phyloP scores from a whole-genome alignment of 164 flowering plant genomes.

The Kingdonia uniflora region DNA sequence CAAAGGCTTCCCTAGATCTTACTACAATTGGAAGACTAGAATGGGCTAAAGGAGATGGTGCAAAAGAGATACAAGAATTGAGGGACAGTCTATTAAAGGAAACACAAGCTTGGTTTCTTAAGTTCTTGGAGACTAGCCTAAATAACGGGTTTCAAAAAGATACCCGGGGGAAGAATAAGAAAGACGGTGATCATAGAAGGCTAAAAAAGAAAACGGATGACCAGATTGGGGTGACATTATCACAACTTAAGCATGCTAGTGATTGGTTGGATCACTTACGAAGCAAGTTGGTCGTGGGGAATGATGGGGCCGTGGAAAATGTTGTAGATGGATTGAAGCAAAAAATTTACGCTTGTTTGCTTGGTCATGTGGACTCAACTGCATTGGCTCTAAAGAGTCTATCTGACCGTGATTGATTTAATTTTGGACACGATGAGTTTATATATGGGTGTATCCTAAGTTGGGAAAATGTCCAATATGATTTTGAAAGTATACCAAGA shows the following conservation, averaged over 20 bases:
- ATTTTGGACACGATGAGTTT: no score
- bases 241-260: conserved; percentile 75
- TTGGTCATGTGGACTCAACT: conserved; percentile 66
- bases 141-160: conserved; percentile 35
- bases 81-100: conserved; percentile 37
- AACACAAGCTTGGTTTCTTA: conserved; percentile 63
- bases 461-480: no score
- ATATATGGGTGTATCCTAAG: no score
- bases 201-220: conserved; percentile 30
- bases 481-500: no score
- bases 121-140: conserved; percentile 59
- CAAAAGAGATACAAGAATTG: conserved; percentile 42
- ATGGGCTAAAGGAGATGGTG: conserved; percentile 60
- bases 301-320: conserved; percentile 25
- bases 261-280: conserved; percentile 62
- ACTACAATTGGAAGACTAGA: conserved; percentile 47
- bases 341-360: conserved; percentile 66
- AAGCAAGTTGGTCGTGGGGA: conserved; percentile 21
- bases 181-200: conserved; percentile 16
- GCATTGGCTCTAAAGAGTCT: conserved; percentile 62
- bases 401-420: conserved; percentile 23
- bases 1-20: conserved; percentile 27
- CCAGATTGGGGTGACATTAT: conserved; percentile 53
- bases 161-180: conserved; percentile 32
- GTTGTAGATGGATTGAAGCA: conserved; percentile 54